A percentile compares a stretch with the other conserved stretches of the same genome.
Conservation (phyloP, 2,329 filamentous ascomycete species). For the Beauveria scarabaeidicola region DNA sequence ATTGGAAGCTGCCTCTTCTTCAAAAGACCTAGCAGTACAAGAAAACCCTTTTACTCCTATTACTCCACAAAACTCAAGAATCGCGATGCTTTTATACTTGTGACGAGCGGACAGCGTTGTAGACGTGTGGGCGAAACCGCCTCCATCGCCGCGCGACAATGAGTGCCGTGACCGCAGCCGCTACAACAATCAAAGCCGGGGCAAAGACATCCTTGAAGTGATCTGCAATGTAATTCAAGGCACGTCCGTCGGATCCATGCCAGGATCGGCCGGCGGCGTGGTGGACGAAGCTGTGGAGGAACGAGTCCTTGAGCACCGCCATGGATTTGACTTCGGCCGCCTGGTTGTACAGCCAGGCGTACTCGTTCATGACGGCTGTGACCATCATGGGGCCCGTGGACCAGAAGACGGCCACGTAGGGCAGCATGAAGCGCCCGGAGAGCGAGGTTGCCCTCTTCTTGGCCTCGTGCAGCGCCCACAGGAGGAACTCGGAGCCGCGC, state of each 20-base stretch:
- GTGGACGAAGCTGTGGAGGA: slow-evolving; percentile 7
- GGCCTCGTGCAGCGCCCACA: slow-evolving; percentile 17
- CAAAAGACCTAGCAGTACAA: neutral
- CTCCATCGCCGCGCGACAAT: neutral
- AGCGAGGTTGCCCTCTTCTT: slow-evolving; percentile 14
- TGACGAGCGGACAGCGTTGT: neutral
- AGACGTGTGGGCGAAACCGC: neutral
- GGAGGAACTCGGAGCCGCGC: slow-evolving; percentile 13
- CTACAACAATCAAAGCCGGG: neutral
- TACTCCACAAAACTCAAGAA: neutral
- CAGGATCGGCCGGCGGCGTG: slow-evolving; percentile 19
- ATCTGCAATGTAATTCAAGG: slow-evolving; percentile 17
- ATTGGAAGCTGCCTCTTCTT: no score
- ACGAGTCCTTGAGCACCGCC: slow-evolving; percentile 14
- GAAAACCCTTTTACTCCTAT: neutral
- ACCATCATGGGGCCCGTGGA: slow-evolving; percentile 20
- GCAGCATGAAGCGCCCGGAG: slow-evolving; percentile 14
- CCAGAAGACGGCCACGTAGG: slow-evolving; percentile 20
- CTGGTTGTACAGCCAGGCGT: slow-evolving; percentile 12
- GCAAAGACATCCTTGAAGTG: neutral
- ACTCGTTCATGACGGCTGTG: slow-evolving; percentile 15
- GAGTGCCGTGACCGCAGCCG: neutral
- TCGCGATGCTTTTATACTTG: neutral
- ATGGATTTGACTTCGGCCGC: slow-evolving; percentile 4
- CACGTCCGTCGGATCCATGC: slow-evolving; percentile 17